Evolutionary conservation across 495 filamentous ascomycete genomes (phyloP), one percentile per base, ranked within the genome.

Genomic region (Aspergillus saccharolyticus): DNA sequence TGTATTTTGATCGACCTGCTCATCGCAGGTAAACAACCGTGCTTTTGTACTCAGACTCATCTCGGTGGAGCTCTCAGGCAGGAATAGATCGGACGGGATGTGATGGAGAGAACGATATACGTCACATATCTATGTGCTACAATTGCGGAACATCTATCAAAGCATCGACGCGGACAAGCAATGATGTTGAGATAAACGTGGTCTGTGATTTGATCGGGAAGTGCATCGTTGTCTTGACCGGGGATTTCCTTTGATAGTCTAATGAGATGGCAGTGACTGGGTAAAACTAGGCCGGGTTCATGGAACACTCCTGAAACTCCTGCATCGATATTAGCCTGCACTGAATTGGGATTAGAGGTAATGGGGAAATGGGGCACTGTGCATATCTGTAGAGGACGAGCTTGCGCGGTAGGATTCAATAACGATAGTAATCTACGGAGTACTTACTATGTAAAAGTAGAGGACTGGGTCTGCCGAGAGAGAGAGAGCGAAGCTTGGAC

Each of bases 391-490:
- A n/a, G n/a, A n/a, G n/a, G 12, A 15, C 33, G 2, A 39, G 10
- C 14, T 39, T 39, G 33, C 33, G 10, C 14, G 33, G 33, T 39
- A 15, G 33, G 33, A 39, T 6, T 39, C 10, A 39, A 39, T 39
- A 39, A 9, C 33, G 33, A 5, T 39, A 12, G 33, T n/a, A n/a
- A 10, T 15, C n/a, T n/a, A n/a, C n/a, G n/a, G n/a, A n/a, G n/a
- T n/a, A n/a, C n/a, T n/a, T n/a, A n/a, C n/a, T n/a, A n/a, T n/a
- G n/a, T n/a, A n/a, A n/a, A n/a, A n/a, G n/a, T n/a, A n/a, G 33
- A 50, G 22, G 47, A n/a, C 47, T 46, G 55, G 50, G 47, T 47
- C 55, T 52, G 55, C 55, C 55, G 24, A 57, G 55, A 52, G 21
- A 52, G 25, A 28, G 25, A 9, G 25, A 3, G 25, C 4, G 25